phyloP scores from a whole-genome alignment of 2,329 filamentous ascomycete genomes.

The Hymenoscyphus salicellus region DNA sequence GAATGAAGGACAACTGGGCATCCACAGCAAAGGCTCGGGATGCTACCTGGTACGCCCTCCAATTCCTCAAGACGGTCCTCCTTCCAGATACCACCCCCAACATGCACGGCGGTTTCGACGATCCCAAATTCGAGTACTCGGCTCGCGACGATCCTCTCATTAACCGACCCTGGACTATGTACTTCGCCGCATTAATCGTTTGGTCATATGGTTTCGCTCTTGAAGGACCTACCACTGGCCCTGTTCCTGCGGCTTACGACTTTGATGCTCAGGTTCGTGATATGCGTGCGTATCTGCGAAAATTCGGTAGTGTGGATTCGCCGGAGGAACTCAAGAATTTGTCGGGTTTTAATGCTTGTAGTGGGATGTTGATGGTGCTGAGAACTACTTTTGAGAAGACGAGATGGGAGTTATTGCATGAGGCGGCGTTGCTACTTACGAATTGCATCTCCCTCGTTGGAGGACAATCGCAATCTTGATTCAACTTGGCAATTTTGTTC shows the following conservation, averaged over 20 bases:
- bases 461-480: not conserved
- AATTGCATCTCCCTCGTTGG: slow-evolving; percentile 67
- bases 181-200: slow-evolving; percentile 86
- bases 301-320: slow-evolving; percentile 66
- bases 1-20: slow-evolving; percentile 88
- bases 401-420: slow-evolving; percentile 87
- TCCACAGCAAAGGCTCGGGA: slow-evolving; percentile 83
- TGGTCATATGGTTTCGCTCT: slow-evolving; percentile 94
- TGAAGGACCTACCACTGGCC: slow-evolving; percentile 67
- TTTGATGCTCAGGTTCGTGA: slow-evolving; percentile 65
- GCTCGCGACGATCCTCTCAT: slow-evolving; percentile 85
- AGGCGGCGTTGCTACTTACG: slow-evolving; percentile 74
- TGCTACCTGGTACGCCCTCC: slow-evolving; percentile 86
- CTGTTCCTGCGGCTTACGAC: slow-evolving; percentile 47
- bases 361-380: slow-evolving; percentile 77
- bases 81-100: slow-evolving; percentile 53
- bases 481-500: not conserved
- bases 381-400: slow-evolving; percentile 78
- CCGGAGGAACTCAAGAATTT: slow-evolving; percentile 75
- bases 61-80: slow-evolving; percentile 82
- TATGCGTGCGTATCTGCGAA: slow-evolving; percentile 75
- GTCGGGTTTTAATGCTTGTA: slow-evolving; percentile 76
- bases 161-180: slow-evolving; percentile 92
- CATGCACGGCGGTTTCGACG: slow-evolving; percentile 35
- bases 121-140: slow-evolving; percentile 58